Conservation (phyloP, 1,284 basidiomycete species). For the Schizophyllum amplum region DNA sequence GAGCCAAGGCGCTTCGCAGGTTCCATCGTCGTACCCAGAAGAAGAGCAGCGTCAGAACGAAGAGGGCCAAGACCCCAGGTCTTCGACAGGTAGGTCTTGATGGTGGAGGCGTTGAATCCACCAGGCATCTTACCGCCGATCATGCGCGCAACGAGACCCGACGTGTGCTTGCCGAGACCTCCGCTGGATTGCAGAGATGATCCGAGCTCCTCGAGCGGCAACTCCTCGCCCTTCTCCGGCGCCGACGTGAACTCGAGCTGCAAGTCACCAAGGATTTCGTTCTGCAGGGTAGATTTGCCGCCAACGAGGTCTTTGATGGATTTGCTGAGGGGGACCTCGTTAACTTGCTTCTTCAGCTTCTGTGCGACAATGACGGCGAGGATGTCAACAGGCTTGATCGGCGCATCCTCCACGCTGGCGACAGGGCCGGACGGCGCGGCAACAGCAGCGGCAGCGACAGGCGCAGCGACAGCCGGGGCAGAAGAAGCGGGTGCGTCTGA, state of each 20-base stretch:
- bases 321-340: slow-evolving; percentile 88
- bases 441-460: slow-evolving; percentile 35
- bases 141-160: slow-evolving; percentile 84
- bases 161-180: slow-evolving; percentile 92
- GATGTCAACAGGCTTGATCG: slow-evolving; percentile 88
- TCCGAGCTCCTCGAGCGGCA: slow-evolving; percentile 93
- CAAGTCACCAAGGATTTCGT: slow-evolving; percentile 92
- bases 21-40: slow-evolving; percentile 88
- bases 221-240: slow-evolving; percentile 96
- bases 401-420: slow-evolving; percentile 79
- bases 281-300: slow-evolving; percentile 96
- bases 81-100: slow-evolving; percentile 85
- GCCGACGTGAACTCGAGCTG: slow-evolving; percentile 86
- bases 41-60: slow-evolving; percentile 86
- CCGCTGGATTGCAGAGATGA: slow-evolving; percentile 80
- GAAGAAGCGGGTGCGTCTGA: slow-evolving; percentile 35
- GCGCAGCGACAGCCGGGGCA: slow-evolving; percentile 34
- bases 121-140: slow-evolving; percentile 97
- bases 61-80: slow-evolving; percentile 89
- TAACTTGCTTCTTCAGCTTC: slow-evolving; percentile 93
- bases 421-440: slow-evolving; percentile 53
- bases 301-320: slow-evolving; percentile 98
- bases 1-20: slow-evolving; percentile 90
- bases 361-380: slow-evolving; percentile 89
- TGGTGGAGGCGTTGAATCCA: slow-evolving; percentile 94